phyloP scores from a whole-genome alignment of 768 basidiomycete genomes.

The Leccinum disarticulatum region DNA sequence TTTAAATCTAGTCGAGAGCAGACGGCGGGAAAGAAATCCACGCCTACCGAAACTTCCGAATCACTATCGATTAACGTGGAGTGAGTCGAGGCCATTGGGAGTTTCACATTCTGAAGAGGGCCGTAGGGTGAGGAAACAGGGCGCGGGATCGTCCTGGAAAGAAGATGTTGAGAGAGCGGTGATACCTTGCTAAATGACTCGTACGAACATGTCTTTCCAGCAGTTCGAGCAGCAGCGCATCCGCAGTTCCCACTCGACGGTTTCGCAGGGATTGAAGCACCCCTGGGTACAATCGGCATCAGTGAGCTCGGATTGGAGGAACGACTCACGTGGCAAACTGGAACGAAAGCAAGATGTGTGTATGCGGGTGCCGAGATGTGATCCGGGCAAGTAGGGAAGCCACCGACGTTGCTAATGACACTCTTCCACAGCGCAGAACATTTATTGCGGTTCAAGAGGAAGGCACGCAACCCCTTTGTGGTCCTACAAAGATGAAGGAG shows the following conservation, averaged over 20 bases:
- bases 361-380: conserved; percentile 27
- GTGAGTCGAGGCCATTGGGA: not conserved
- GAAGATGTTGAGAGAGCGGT: not conserved
- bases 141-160: conserved; percentile 5
- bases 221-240: conserved; percentile 13
- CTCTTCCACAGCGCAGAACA: conserved; percentile 27
- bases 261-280: conserved; percentile 2
- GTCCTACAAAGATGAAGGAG: conserved; percentile 33
- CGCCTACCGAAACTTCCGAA: not conserved
- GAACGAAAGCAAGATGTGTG: conserved; percentile 29
- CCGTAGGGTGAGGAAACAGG: not conserved
- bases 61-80: not conserved
- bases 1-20: conserved; percentile 3
- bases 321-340: conserved; percentile 32
- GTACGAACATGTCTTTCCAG: conserved; percentile 10
- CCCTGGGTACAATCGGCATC: not conserved
- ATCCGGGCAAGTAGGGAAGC: conserved; percentile 27
- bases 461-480: conserved; percentile 28
- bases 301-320: not conserved
- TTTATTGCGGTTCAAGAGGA: conserved; percentile 14
- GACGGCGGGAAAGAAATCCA: rapidly evolving
- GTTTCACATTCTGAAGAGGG: not conserved
- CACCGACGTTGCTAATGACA: conserved; percentile 20
- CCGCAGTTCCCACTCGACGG: conserved; percentile 10
- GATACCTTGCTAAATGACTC: not conserved